A percentile compares a stretch with the other conserved stretches of the same genome.
Evolutionary conservation across 2,329 filamentous ascomycete species (phyloP).

Genomic region (Xylaria arbuscula): DNA sequence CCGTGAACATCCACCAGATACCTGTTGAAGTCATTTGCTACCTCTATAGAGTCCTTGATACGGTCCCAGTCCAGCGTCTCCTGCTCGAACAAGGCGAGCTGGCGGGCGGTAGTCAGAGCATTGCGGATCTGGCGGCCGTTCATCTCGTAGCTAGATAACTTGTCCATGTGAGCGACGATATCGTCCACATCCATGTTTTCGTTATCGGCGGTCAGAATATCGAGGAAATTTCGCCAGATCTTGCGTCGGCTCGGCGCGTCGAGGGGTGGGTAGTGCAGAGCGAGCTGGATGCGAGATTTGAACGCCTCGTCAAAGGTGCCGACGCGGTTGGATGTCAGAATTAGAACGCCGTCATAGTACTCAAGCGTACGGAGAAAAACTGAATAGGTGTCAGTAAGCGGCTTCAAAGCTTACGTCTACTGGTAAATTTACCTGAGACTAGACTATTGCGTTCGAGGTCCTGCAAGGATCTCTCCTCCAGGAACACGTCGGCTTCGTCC

Average conservation of each 20-base stretch:
- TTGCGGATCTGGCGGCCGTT: slow-evolving; percentile 35
- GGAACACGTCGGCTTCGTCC: slow-evolving; percentile 30
- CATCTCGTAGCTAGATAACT: slow-evolving; percentile 22
- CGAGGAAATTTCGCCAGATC: slow-evolving; percentile 35
- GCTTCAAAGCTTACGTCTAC: neutral
- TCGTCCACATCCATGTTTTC: slow-evolving; percentile 10
- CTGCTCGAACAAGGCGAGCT: slow-evolving; percentile 17
- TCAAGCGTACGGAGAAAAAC: slow-evolving; percentile 33
- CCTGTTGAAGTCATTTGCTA: slow-evolving; percentile 9
- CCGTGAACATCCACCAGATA: slow-evolving; percentile 11
- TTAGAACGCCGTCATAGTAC: slow-evolving; percentile 33
- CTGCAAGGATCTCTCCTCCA: slow-evolving; percentile 11
- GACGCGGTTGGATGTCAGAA: slow-evolving; percentile 33
- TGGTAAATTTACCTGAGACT: slow-evolving; percentile 5
- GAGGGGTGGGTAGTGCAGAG: slow-evolving; percentile 28
- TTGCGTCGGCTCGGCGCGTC: slow-evolving; percentile 14
- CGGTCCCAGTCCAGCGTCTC: slow-evolving; percentile 19
- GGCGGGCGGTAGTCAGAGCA: slow-evolving; percentile 6
- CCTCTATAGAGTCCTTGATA: slow-evolving; percentile 16
- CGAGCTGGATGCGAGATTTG: slow-evolving; percentile 35
- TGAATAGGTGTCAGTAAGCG: neutral
- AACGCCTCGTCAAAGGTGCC: slow-evolving; percentile 36
- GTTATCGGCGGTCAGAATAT: neutral
- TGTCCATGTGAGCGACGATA: slow-evolving; percentile 19
- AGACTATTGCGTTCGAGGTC: slow-evolving; percentile 26